Evolutionary conservation across 176 grass and related monocot genomes (phyloP), one percentile per base, ranked within the genome.

Genomic region (Zea mays): DNA sequence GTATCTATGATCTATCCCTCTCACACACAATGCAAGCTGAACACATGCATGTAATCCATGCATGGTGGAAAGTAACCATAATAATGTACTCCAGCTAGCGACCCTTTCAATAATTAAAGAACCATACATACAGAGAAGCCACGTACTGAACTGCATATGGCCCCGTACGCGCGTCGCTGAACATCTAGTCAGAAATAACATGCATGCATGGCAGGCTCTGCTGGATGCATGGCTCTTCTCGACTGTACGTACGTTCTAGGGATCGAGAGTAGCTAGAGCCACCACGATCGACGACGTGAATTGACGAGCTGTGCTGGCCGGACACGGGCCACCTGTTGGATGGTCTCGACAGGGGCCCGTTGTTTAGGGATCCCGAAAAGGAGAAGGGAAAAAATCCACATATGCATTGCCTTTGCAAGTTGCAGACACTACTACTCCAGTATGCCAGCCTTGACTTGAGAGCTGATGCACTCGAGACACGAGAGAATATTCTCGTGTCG

Each of bases 331-430:
- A 81, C 64, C 75, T 69, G 63, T 72, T 65, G 79, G 44, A 63
- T 62, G 45, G 11, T 37, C 14, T 37, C 14, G 19, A 39, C 56
- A 65, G 40, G 69, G 61, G 27, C 14, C 67, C 73, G 3, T 49
- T 36, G 41, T 87, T 67, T 79, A 73, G 69, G 67, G 74, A 79
- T 87, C 85, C 79, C 67, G 10, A 77, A 14, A 71, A 71, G 56
- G 69, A 27, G 47, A 50, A 11, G 43, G 43, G 17, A 4, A 5
- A 27, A 44, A 37, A 4, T 16, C 40, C 27, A 27, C 27, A 27
- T 27, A 20, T 20, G 20, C 2, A 17, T 6, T 21, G 39, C 51
- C 65, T 74, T 69, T 76, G 21, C 65, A 71, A 72, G 79, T 39
- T 86, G 81, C 71, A 38, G 56, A 10, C 4, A 11, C 10, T 39